Evolutionary conservation across 306 rosid genomes (phyloP).

Genomic region (Argentina anserina): DNA sequence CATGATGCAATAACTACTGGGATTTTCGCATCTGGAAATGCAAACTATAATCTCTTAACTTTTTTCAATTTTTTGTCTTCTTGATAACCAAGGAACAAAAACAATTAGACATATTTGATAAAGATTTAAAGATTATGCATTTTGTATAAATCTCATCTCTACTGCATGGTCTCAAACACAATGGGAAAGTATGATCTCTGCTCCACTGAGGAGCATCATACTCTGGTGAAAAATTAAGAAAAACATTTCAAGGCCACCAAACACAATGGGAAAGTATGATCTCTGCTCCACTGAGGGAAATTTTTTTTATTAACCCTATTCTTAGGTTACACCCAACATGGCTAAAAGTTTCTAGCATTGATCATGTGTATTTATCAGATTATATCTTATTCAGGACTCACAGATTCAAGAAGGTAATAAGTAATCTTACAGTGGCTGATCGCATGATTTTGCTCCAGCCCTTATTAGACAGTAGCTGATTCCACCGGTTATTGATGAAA

Average conservation of each 20-base stretch:
- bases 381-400: background rate
- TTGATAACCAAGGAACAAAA: background rate
- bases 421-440: constrained; percentile 73
- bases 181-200: background rate
- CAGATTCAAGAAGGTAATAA: background rate
- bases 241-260: no score
- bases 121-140: background rate
- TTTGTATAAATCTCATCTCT: background rate
- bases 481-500: constrained; percentile 70
- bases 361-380: background rate
- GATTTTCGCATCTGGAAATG: background rate
- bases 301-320: no score
- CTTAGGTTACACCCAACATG: no score
- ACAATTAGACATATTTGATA: background rate
- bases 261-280: background rate
- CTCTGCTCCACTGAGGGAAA: background rate
- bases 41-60: background rate
- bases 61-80: background rate
- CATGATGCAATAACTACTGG: background rate
- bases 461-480: constrained; percentile 65
- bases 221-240: background rate
- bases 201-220: background rate
- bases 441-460: constrained; percentile 74
- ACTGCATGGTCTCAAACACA: background rate
- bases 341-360: background rate